Base-by-base conservation (phyloP, 345 rosid species). In the Salix udensis region DNA sequence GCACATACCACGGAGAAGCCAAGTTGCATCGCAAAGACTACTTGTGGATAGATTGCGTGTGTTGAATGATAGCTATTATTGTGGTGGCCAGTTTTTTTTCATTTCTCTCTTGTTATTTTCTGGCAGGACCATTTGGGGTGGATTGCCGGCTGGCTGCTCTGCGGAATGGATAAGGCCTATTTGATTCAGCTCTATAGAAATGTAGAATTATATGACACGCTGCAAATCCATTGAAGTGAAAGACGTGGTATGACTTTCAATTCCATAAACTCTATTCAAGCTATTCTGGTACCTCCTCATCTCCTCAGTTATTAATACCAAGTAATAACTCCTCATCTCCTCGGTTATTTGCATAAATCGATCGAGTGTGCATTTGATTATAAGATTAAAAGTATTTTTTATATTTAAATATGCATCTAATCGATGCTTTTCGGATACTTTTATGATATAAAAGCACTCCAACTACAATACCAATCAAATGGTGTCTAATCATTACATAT, bases 1-100 rank as follows among this genome's bases (percentile, higher is more conserved):
- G 94, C 91, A 67, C 91, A 90, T 70, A 91, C 82, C 96, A 89
- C 88, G 83, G 93, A 91, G 69, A 87, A 87, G 39, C 96, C 96
- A 31, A 89, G 91, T 73, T 89, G 93, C 94, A 91, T 91, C 1
- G 84, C 53, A 58, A 91, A 89, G 48, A 88, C 92, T 50, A 5
- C 19, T 66, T 31, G 60, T 1, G 36, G 24, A 3, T 68, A 23
- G 69, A 55, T 69, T 44, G 53, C 11, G 5, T 53, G 7, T 53
- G 71, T 79, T 79, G 85, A 76, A 70, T 73, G 82, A 77, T 82
- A 76, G 85, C 34, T 73, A 34, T 31, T 28, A 14, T 6, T 21
- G 44, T 15, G 26, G 42, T 15, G 26, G 30, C 65, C 23, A 9
- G 61, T 8, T 6, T 4, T 12, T 14, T 14, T n/a, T 37, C 13